Base-by-base conservation (phyloP, 441 rosid genomes). In the Erodium trifolium region DNA sequence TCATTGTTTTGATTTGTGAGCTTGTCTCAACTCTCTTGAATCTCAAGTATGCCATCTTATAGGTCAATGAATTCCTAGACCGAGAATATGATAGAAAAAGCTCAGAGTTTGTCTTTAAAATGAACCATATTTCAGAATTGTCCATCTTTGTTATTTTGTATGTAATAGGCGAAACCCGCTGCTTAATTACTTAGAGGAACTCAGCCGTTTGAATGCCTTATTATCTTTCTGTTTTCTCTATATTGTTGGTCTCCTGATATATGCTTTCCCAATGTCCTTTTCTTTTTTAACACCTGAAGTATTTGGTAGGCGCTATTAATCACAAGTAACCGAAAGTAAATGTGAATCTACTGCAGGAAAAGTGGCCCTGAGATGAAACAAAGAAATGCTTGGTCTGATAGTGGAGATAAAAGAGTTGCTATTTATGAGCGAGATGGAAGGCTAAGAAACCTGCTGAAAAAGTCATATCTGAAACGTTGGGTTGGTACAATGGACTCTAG, bases 391-490 rank as follows among this genome's bases (percentile, higher is more conserved):
- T 64, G 51, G 47, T 41, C 67, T 9, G 83, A 71, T 71, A 75
- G 39, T 57, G 69, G 74, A 45, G 85, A 80, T 17, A 85, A 67
- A 71, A 76, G 80, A 70, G 63, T 67, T 10, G 57, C 68, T 41
- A 67, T 64, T 67, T 70, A 73, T 68, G 96, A 83, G 72, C 82
- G 81, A 67, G 93, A 92, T 66, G 96, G 96, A 73, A 87, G 79
- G 81, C 71, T 94, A 67, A 88, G 82, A 77, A 88, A 85, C 76
- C 75, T 95, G 78, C 79, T 91, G 72, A 95, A 91, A 80, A 90
- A 83, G 76, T 84, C 96, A 66, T 84, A 91, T 86, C 75, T 95
- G 79, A 88, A 71, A 70, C 96, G 85, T 16, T 92, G 97, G 97
- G 78, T 90, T 47, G 85, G 81, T 39, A 62, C 74, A 49, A 37